Percentiles rank a stretch among this genome's conserved stretches.
Evolutionary conservation across 805 yeast genomes (phyloP).

Genomic region (Komagataella populi): DNA sequence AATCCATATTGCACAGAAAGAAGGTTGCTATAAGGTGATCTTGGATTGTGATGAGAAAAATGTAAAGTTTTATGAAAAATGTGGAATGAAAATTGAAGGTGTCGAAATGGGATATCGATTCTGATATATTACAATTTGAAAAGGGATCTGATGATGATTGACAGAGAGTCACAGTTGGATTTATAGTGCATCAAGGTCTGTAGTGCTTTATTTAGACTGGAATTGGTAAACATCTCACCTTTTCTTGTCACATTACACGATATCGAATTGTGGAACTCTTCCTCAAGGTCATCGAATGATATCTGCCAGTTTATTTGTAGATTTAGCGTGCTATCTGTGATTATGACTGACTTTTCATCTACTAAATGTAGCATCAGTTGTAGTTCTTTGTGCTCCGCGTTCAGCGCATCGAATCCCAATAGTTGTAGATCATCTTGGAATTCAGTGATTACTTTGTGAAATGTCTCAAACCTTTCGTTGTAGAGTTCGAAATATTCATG

Average conservation of each 20-base stretch:
- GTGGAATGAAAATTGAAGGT: conserved; percentile 61
- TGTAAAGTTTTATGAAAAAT: conserved; percentile 76
- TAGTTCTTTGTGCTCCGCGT: neutral
- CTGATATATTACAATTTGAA: neutral
- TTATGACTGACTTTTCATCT: neutral
- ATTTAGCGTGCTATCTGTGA: neutral
- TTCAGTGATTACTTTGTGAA: neutral
- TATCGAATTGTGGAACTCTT: neutral
- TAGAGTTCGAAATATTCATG: neutral
- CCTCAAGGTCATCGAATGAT: neutral
- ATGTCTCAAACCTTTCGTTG: neutral
- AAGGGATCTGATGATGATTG: neutral
- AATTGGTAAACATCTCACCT: neutral
- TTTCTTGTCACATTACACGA: neutral
- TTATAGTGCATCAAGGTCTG: neutral
- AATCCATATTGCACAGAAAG: conserved; percentile 38
- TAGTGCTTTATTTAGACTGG: neutral
- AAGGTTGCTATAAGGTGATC: conserved; percentile 79
- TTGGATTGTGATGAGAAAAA: conserved; percentile 81
- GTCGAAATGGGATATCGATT: conserved; percentile 42
- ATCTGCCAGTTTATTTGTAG: neutral
- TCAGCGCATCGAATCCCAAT: neutral
- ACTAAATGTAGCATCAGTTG: neutral
- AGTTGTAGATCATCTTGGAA: neutral
- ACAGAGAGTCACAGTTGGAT: neutral